Percentiles rank a stretch among this genome's conserved stretches.
phyloP scores from a whole-genome alignment of 768 basidiomycete species.

The Suillus subalutaceus region DNA sequence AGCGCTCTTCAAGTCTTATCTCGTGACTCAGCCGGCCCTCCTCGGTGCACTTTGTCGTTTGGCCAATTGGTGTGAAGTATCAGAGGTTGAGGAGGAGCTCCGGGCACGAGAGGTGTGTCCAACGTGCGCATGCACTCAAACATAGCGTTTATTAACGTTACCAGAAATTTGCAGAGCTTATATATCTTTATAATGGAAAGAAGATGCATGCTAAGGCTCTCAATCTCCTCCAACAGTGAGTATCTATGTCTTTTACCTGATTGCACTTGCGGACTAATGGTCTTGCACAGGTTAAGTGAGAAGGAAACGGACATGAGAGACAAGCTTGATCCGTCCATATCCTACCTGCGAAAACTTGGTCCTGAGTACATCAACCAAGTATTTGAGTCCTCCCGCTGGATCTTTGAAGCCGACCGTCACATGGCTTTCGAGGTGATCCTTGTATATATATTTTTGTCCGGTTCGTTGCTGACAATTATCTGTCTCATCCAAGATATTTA shows the following conservation, averaged over 20 bases:
- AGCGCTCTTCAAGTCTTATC: constrained; percentile 90
- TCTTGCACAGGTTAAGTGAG: constrained; percentile 66
- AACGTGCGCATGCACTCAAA: neutral
- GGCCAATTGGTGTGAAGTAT: constrained; percentile 97
- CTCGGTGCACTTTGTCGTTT: constrained; percentile 87
- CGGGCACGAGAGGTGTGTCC: constrained; percentile 69
- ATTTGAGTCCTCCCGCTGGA: constrained; percentile 82
- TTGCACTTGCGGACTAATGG: constrained; percentile 1
- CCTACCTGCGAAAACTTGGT: constrained; percentile 90
- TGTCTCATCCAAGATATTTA: constrained; percentile 72
- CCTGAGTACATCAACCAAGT: constrained; percentile 81
- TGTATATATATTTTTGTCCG: constrained; percentile 3
- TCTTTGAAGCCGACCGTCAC: constrained; percentile 71
- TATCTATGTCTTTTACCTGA: constrained; percentile 1
- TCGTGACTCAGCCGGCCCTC: constrained; percentile 78
- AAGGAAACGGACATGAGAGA: constrained; percentile 78
- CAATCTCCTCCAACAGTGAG: constrained; percentile 81
- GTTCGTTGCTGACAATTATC: neutral
- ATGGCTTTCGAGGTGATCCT: constrained; percentile 75
- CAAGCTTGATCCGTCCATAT: constrained; percentile 80
- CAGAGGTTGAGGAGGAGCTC: constrained; percentile 88
- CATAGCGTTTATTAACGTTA: constrained; percentile 1
- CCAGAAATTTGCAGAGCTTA: constrained; percentile 90
- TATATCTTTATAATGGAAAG: constrained; percentile 91
- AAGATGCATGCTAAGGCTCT: constrained; percentile 94